Percentiles rank a stretch among this genome's conserved stretches.
Evolutionary conservation across 208 protist genomes (phyloP).

Genomic region (Crithidia brevicula): DNA sequence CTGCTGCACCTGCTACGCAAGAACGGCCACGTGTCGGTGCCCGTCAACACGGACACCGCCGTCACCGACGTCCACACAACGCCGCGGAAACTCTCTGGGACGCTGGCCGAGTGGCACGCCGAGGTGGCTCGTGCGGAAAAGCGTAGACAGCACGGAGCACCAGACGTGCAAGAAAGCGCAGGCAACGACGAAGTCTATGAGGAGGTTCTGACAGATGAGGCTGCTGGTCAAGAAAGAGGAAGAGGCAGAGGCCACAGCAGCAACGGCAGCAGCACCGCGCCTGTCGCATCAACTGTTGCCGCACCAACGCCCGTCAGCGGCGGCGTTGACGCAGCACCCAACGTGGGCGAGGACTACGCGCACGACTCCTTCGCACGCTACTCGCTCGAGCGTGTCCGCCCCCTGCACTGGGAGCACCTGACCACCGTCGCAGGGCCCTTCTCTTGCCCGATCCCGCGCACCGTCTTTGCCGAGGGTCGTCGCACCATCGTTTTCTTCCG

Average conservation of each 20-base stretch:
- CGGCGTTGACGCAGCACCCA: neutral
- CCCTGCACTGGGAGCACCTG: conserved; percentile 77
- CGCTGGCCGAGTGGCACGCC: conserved; percentile 47
- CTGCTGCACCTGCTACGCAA: conserved; percentile 71
- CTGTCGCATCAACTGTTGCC: too few relatives aligned
- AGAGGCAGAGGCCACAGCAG: neutral
- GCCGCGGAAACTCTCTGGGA: conserved; percentile 52
- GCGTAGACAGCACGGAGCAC: neutral
- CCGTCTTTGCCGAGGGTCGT: conserved; percentile 62
- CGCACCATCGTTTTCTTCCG: conserved; percentile 75
- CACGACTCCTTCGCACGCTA: conserved; percentile 47
- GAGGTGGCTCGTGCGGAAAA: conserved; percentile 5
- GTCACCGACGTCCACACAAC: conserved; percentile 44
- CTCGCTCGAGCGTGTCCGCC: conserved; percentile 60
- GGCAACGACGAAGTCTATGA: too few relatives aligned
- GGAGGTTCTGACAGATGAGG: too few relatives aligned
- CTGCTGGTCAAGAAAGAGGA: neutral
- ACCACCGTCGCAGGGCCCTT: conserved; percentile 78
- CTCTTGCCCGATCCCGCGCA: conserved; percentile 61
- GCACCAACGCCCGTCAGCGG: neutral
- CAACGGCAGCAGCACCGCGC: too few relatives aligned
- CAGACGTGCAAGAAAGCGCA: too few relatives aligned
- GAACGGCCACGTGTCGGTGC: conserved; percentile 53
- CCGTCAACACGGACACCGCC: conserved; percentile 53
- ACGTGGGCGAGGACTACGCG: conserved; percentile 28